Percentiles rank a stretch among this genome's conserved stretches.
Evolutionary conservation across 768 basidiomycete species (phyloP).

Genomic region (Naganishia randhawae): DNA sequence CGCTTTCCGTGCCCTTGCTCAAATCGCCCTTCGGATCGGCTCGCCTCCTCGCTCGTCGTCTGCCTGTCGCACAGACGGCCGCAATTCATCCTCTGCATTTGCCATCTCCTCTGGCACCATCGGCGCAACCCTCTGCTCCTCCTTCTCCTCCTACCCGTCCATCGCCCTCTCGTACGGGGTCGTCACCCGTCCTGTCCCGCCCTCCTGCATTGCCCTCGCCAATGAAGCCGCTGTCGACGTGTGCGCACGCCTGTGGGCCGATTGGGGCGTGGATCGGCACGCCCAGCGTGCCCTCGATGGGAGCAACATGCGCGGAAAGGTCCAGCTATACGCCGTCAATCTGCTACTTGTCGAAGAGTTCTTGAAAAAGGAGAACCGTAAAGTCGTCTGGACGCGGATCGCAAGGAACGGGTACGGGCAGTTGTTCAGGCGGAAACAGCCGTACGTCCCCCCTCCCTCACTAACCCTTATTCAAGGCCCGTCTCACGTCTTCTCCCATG

Average conservation of each 20-base stretch:
- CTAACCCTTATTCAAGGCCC: not conserved
- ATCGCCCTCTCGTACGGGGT: constrained; percentile 87
- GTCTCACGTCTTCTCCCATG: not conserved
- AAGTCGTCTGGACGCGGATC: constrained; percentile 73
- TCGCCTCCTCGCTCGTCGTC: too few relatives aligned
- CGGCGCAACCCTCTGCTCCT: constrained; percentile 78
- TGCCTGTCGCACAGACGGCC: constrained; percentile 40
- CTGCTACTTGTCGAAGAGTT: constrained; percentile 73
- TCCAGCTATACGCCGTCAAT: constrained; percentile 61
- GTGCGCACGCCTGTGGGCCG: constrained; percentile 69
- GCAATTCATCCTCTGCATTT: constrained; percentile 67
- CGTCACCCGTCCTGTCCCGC: constrained; percentile 66
- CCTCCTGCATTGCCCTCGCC: constrained; percentile 63
- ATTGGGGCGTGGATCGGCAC: constrained; percentile 72
- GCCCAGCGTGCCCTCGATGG: constrained; percentile 26
- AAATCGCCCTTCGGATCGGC: too few relatives aligned
- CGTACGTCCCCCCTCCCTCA: constrained; percentile 36
- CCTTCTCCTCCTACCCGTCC: constrained; percentile 59
- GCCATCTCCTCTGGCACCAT: constrained; percentile 86
- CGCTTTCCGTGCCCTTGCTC: constrained; percentile 12
- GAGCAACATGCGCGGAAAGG: constrained; percentile 60
- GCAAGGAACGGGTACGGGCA: constrained; percentile 82
- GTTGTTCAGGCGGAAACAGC: constrained; percentile 63
- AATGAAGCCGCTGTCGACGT: constrained; percentile 66
- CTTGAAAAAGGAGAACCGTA: constrained; percentile 60